These are phyloP conservation scores for Baorangia bicolor DNA, from an alignment of 768 basidiomycete genomes.

Conservation along the genomic window DNA sequence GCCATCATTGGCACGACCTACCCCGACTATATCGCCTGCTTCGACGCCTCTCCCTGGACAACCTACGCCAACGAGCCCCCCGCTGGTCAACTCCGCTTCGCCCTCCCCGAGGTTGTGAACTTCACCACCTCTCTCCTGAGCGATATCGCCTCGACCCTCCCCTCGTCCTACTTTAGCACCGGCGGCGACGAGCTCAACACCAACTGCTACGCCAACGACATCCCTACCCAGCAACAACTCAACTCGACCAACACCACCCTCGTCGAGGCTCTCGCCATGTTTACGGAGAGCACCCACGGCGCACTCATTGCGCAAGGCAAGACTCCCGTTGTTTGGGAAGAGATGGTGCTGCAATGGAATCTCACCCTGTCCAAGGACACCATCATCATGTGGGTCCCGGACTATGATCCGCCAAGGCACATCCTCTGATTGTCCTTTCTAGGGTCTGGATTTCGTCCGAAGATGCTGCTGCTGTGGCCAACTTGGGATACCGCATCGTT, in stretches of 20 bases:
- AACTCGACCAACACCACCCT: constrained; percentile 49
- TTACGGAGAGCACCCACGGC: constrained; percentile 58
- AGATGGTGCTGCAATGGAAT: constrained; percentile 44
- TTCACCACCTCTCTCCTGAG: constrained; percentile 57
- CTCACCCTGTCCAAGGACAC: constrained; percentile 43
- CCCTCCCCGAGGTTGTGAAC: constrained; percentile 53
- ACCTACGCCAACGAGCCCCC: constrained; percentile 73
- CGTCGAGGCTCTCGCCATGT: constrained; percentile 59
- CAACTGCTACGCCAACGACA: constrained; percentile 63
- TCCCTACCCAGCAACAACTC: constrained; percentile 55
- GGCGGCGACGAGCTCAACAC: constrained; percentile 83
- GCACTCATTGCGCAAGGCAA: constrained; percentile 57
- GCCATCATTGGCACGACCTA: constrained; percentile 59
- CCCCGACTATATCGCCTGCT: constrained; percentile 76
- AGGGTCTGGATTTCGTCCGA: constrained; percentile 48
- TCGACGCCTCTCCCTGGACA: constrained; percentile 54
- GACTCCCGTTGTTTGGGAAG: constrained; percentile 82
- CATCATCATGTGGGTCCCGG: constrained; percentile 36
- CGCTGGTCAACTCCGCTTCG: constrained; percentile 77
- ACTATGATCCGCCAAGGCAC: neutral
- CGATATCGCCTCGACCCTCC: constrained; percentile 49
- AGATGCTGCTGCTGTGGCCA: constrained; percentile 39
- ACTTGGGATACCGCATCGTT: constrained; percentile 42
- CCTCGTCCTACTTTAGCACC: constrained; percentile 64
- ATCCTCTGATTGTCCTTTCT: neutral